phyloP scores from a whole-genome alignment of 164 flowering plant genomes.

The Warburgia ugandensis region DNA sequence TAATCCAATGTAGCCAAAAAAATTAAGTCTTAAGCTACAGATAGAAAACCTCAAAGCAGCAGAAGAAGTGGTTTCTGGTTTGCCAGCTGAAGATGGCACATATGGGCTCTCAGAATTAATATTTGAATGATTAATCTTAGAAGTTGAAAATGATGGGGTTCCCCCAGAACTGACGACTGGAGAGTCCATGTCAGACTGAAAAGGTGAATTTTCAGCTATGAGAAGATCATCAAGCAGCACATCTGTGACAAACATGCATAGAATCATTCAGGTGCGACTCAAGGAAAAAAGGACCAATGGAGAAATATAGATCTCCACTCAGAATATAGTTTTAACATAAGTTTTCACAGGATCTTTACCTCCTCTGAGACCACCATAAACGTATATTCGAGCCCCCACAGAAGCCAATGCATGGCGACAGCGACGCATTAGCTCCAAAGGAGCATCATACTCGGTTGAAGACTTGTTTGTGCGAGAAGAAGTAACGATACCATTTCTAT shows the following conservation, averaged over 20 bases:
- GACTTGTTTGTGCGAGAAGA: conserved; percentile 58
- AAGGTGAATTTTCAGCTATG: conserved; percentile 80
- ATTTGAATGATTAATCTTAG: conserved; percentile 32
- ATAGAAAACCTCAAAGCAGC: conserved; percentile 46
- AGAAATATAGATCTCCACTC: not conserved
- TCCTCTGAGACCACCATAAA: conserved; percentile 93
- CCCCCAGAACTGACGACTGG: conserved; percentile 51
- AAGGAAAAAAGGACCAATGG: not conserved
- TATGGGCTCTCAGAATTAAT: conserved; percentile 10
- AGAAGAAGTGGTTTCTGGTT: conserved; percentile 24
- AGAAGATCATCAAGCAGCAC: conserved; percentile 76
- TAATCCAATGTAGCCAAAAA: not conserved
- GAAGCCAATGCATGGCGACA: conserved; percentile 98
- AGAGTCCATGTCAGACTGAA: conserved; percentile 51
- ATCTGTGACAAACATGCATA: conserved; percentile 42
- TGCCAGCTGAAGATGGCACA: conserved; percentile 25
- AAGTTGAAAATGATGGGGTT: conserved; percentile 28
- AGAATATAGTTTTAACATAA: too few relatives aligned
- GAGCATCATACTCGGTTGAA: conserved; percentile 49
- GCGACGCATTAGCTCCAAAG: conserved; percentile 86
- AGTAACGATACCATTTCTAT: conserved; percentile 83
- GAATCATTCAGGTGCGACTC: not conserved
- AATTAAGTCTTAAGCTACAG: not conserved
- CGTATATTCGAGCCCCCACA: conserved; percentile 72
- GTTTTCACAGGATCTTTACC: conserved; percentile 37